phyloP scores from a whole-genome alignment of 106 monocot genomes.

The Phalaenopsis equestris region DNA sequence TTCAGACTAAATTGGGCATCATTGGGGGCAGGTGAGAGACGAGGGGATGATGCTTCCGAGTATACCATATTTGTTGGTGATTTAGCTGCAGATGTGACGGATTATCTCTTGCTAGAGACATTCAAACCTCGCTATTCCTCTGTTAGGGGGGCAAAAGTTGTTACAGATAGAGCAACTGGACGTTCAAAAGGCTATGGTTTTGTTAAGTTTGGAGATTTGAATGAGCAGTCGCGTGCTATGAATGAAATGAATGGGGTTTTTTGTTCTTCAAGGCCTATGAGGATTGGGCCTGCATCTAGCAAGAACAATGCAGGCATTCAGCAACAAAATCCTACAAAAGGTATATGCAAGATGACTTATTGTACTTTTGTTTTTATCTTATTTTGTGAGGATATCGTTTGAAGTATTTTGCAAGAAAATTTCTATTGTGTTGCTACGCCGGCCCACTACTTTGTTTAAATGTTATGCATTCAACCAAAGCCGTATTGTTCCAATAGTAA shows the following conservation, averaged over 20 bases:
- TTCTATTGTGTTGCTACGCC: neutral
- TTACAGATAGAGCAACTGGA: conserved; percentile 19
- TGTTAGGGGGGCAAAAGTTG: conserved; percentile 20
- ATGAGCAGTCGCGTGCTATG: conserved; percentile 26
- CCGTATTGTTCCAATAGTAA: conserved; percentile 29
- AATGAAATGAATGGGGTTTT: conserved; percentile 25
- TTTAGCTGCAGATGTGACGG: conserved; percentile 23
- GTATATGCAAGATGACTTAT: neutral
- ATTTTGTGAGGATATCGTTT: neutral
- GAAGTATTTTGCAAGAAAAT: neutral
- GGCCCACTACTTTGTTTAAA: neutral
- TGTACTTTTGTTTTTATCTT: neutral
- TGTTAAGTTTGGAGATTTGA: conserved; percentile 27
- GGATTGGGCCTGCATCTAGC: conserved; percentile 23
- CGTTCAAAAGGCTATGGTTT: conserved; percentile 23
- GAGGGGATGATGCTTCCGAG: conserved; percentile 24
- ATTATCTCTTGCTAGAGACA: conserved; percentile 19
- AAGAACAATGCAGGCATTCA: conserved; percentile 20
- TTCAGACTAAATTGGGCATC: conserved; percentile 79
- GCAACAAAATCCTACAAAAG: conserved; percentile 4
- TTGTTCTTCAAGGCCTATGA: conserved; percentile 23
- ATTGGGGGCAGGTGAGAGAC: conserved; percentile 39
- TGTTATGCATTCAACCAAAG: conserved; percentile 3
- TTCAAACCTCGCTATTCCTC: conserved; percentile 18
- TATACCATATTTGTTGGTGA: conserved; percentile 31